Evolutionary conservation across 129 eudicot species (phyloP).

Genomic region (Tagetes patula): DNA sequence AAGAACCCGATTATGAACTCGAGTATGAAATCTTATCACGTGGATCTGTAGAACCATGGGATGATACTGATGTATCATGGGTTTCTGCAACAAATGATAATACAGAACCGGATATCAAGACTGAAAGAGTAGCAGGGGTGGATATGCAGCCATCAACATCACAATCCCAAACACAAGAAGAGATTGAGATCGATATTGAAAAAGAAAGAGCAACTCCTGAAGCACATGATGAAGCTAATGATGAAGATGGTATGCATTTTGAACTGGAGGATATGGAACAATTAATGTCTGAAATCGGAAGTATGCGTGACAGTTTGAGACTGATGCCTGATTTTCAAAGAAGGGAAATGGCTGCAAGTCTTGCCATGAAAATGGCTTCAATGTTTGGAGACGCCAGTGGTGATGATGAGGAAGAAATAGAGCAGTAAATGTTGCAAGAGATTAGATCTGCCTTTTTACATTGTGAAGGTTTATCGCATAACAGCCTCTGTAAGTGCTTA

Average conservation of each 20-base stretch:
- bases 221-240: constrained; percentile 37
- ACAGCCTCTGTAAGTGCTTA: neutral
- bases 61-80: constrained; percentile 66
- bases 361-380: constrained; percentile 92
- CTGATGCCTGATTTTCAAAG: constrained; percentile 93
- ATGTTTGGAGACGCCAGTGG: constrained; percentile 86
- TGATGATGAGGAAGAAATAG: constrained; percentile 47
- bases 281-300: constrained; percentile 84
- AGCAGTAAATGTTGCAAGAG: constrained; percentile 1
- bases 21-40: constrained; percentile 82
- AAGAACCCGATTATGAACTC: constrained; percentile 75
- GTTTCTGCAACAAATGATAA: constrained; percentile 57
- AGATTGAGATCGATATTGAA: constrained; percentile 33
- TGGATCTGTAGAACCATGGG: constrained; percentile 85
- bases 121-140: constrained; percentile 27
- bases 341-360: constrained; percentile 86
- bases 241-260: constrained; percentile 46
- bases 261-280: constrained; percentile 84
- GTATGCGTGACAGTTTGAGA: constrained; percentile 68
- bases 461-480: neutral
- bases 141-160: constrained; percentile 58
- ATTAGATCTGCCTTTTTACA: neutral
- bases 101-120: constrained; percentile 19
- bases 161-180: constrained; percentile 36
- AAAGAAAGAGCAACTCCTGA: constrained; percentile 23